Evolutionary conservation across 331 rosid species (phyloP).

Genomic region (Pyrus hybrid): DNA sequence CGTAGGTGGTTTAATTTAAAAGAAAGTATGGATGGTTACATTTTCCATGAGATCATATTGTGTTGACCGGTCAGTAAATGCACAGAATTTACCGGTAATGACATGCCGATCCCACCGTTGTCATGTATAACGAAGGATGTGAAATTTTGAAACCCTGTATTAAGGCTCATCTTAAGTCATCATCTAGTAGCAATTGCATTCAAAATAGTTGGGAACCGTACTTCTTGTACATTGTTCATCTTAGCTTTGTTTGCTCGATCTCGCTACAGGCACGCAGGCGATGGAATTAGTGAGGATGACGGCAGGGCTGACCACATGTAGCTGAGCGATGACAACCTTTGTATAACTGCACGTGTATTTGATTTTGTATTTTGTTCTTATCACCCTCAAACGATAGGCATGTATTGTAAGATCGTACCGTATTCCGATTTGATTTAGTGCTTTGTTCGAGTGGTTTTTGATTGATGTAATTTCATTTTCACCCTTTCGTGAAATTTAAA

Average conservation of each 20-base stretch:
- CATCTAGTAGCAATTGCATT: not conserved
- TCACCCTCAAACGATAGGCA: slow-evolving; percentile 9
- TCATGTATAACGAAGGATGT: not conserved
- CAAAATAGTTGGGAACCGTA: not conserved
- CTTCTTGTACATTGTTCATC: not conserved
- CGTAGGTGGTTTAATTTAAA: not conserved
- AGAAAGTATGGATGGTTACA: not conserved
- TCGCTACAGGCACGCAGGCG: slow-evolving; percentile 83
- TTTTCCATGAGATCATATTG: not conserved
- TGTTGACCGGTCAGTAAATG: not conserved
- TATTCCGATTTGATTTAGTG: slow-evolving; percentile 18
- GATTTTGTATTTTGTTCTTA: slow-evolving; percentile 1
- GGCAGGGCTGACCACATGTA: slow-evolving; percentile 77
- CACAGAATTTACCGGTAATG: not conserved
- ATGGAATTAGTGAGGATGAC: slow-evolving; percentile 66
- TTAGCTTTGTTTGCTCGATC: not conserved
- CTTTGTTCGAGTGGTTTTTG: slow-evolving; percentile 5
- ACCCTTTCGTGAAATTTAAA: not conserved
- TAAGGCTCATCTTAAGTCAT: not conserved
- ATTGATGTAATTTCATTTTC: not conserved
- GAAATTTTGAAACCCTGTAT: not conserved
- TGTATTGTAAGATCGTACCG: not conserved
- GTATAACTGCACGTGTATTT: slow-evolving; percentile 18
- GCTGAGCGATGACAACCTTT: slow-evolving; percentile 25
- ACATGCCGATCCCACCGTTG: not conserved